Evolutionary conservation across 805 yeast genomes (phyloP).

Genomic region (Ogataea trehaloabstinens): DNA sequence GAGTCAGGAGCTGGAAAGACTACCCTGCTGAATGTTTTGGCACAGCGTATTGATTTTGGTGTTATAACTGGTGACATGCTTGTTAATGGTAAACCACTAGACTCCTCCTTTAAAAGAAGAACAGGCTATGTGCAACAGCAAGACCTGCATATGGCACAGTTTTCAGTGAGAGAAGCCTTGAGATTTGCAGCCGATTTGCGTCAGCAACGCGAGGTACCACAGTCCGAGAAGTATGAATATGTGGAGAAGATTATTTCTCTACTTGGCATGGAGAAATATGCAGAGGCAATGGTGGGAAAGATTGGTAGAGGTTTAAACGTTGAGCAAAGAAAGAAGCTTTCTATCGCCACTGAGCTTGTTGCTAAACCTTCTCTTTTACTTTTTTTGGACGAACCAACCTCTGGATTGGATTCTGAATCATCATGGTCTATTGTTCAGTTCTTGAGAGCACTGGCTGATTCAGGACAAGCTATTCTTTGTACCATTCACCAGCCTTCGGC

Average conservation of each 20-base stretch:
- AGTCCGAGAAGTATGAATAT: conserved; percentile 39
- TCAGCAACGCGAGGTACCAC: conserved; percentile 39
- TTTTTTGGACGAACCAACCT: conserved; percentile 60
- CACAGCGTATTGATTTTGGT: conserved; percentile 52
- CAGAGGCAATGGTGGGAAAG: conserved; percentile 50
- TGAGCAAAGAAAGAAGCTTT: conserved; percentile 51
- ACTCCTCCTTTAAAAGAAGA: conserved; percentile 49
- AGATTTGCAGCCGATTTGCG: conserved; percentile 50
- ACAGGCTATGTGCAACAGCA: conserved; percentile 58
- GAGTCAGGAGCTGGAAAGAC: conserved; percentile 66
- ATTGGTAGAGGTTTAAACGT: conserved; percentile 50
- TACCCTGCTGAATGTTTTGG: conserved; percentile 50
- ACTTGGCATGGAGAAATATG: conserved; percentile 41
- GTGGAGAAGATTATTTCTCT: conserved; percentile 41
- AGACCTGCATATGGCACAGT: conserved; percentile 48
- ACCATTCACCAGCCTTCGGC: conserved; percentile 55
- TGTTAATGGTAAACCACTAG: conserved; percentile 51
- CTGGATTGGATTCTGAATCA: conserved; percentile 57
- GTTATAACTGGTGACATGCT: conserved; percentile 55
- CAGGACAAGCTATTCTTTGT: conserved; percentile 56
- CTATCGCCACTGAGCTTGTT: conserved; percentile 55
- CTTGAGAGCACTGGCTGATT: conserved; percentile 46
- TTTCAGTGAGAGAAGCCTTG: conserved; percentile 51
- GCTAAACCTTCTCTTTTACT: conserved; percentile 51
- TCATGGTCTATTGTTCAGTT: conserved; percentile 57